These are phyloP conservation scores for Neonectria ditissima DNA, from an alignment of 2,329 filamentous ascomycete species.

Conservation along the genomic window DNA sequence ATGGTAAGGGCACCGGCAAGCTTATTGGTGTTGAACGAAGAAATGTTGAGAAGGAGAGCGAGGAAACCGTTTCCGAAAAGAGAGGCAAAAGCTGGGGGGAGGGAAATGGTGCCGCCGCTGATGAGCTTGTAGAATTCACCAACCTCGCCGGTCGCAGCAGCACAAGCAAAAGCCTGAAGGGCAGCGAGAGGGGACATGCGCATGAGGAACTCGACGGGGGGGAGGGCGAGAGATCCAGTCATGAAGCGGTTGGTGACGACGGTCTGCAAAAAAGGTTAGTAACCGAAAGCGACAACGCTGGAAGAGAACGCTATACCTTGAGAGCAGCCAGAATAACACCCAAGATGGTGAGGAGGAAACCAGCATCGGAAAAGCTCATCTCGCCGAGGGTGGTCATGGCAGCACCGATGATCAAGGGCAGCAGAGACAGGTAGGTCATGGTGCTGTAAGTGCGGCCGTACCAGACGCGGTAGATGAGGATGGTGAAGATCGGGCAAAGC, in stretches of 20 bases:
- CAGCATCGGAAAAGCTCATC: slow-evolving; percentile 70
- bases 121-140: slow-evolving; percentile 53
- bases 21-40: slow-evolving; percentile 70
- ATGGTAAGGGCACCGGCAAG: slow-evolving; percentile 68
- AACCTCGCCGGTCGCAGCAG: slow-evolving; percentile 65
- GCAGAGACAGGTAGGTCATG: slow-evolving; percentile 69
- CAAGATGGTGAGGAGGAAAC: slow-evolving; percentile 66
- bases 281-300: not conserved
- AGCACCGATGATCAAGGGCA: slow-evolving; percentile 71
- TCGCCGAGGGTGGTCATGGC: slow-evolving; percentile 71
- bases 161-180: slow-evolving; percentile 65
- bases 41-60: slow-evolving; percentile 67
- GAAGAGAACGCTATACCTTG: slow-evolving; percentile 56
- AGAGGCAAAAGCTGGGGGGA: slow-evolving; percentile 54
- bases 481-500: slow-evolving; percentile 71
- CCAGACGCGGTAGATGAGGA: slow-evolving; percentile 69
- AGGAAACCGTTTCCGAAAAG: slow-evolving; percentile 65
- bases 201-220: slow-evolving; percentile 70
- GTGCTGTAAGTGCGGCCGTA: slow-evolving; percentile 66
- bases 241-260: slow-evolving; percentile 74
- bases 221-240: slow-evolving; percentile 69
- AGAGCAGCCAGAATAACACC: slow-evolving; percentile 66
- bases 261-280: slow-evolving; percentile 54
- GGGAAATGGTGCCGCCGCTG: slow-evolving; percentile 49
- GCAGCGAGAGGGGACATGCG: slow-evolving; percentile 72